phyloP scores from a whole-genome alignment of 441 rosid species.

The Croton laevigatus region DNA sequence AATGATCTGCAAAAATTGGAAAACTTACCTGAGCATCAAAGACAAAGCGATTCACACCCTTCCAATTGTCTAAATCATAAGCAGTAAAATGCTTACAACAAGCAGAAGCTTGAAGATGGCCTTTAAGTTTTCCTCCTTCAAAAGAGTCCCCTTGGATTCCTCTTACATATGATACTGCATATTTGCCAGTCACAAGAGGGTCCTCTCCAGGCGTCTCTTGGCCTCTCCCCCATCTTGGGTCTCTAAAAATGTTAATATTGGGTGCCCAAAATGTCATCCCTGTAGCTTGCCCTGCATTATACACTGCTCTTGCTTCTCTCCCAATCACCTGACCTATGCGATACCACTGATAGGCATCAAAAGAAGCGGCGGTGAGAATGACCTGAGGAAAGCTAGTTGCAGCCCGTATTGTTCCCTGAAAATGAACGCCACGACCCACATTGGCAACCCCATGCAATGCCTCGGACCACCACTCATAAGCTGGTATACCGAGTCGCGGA shows the following conservation, averaged over 20 bases:
- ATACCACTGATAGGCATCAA: slow-evolving; percentile 80
- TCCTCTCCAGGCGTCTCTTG: slow-evolving; percentile 99
- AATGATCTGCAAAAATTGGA: not conserved
- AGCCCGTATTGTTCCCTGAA: slow-evolving; percentile 58
- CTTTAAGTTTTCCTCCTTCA: slow-evolving; percentile 40
- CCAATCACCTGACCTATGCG: slow-evolving; percentile 92
- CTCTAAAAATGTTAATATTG: slow-evolving; percentile 83
- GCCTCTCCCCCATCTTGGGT: slow-evolving; percentile 98
- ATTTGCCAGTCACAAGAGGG: slow-evolving; percentile 68
- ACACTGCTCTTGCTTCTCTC: slow-evolving; percentile 88
- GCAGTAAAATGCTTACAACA: slow-evolving; percentile 96
- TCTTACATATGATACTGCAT: slow-evolving; percentile 77
- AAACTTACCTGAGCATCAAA: slow-evolving; percentile 67
- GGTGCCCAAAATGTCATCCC: slow-evolving; percentile 98
- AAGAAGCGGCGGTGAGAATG: slow-evolving; percentile 86
- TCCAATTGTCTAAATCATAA: slow-evolving; percentile 91
- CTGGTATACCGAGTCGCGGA: slow-evolving; percentile 78
- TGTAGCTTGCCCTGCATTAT: slow-evolving; percentile 70
- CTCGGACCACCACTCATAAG: slow-evolving; percentile 98
- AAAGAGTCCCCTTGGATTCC: slow-evolving; percentile 58
- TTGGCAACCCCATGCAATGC: slow-evolving; percentile 92
- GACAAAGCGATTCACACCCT: slow-evolving; percentile 77
- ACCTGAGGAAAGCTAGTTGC: slow-evolving; percentile 98
- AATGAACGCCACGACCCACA: slow-evolving; percentile 82
- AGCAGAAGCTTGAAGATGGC: slow-evolving; percentile 81